These are phyloP conservation scores for Salix exigua DNA, from an alignment of 345 rosid species.

Conservation along the genomic window DNA sequence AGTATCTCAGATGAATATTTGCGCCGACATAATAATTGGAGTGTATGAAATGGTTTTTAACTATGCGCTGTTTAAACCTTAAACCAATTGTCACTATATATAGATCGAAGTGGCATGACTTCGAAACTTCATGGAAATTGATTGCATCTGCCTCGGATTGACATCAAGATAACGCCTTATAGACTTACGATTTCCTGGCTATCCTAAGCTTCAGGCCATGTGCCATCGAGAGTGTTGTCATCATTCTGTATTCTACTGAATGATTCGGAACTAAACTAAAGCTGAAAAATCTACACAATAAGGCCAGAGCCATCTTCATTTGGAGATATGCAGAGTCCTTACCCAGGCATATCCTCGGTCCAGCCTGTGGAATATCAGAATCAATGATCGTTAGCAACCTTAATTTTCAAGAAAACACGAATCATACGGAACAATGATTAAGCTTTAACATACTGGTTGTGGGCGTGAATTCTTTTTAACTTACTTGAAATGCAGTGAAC, in stretches of 20 bases:
- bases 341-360: constrained; percentile 90
- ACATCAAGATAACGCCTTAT: not conserved
- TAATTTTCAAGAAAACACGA: not conserved
- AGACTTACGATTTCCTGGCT: constrained; percentile 39
- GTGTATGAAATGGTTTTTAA: too few species aligned
- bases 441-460: not conserved
- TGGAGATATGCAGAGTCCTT: constrained; percentile 97
- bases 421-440: not conserved
- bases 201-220: constrained; percentile 67
- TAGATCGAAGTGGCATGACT: too few species aligned
- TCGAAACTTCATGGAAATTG: not conserved
- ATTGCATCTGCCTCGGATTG: not conserved
- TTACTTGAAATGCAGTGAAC: constrained; percentile 93
- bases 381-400: not conserved
- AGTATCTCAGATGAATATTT: too few species aligned
- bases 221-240: constrained; percentile 84
- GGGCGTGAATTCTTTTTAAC: not conserved
- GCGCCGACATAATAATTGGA: too few species aligned
- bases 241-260: constrained; percentile 86
- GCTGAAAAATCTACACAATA: constrained; percentile 69
- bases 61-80: too few species aligned
- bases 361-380: constrained; percentile 49
- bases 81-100: too few species aligned
- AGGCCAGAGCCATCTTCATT: constrained; percentile 89
- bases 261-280: constrained; percentile 70